Percentiles rank a stretch among this genome's conserved stretches.
Conservation (phyloP, 805 yeast species). For the Hanseniaspora nectarophila region DNA sequence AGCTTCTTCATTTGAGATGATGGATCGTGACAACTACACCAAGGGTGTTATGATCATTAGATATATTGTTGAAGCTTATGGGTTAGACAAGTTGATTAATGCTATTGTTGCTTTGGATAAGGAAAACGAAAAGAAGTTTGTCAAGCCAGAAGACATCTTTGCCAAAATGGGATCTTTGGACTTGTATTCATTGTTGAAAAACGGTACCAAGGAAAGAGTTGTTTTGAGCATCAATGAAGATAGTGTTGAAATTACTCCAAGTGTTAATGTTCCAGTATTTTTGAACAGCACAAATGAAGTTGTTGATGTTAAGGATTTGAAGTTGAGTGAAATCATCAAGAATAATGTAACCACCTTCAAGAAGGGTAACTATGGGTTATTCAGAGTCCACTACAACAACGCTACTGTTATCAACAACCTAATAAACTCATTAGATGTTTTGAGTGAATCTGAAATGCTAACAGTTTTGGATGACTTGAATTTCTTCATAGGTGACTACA, state of each 20-base stretch:
- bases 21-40: slow-evolving; percentile 19
- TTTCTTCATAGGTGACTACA: slow-evolving; percentile 23
- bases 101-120: slow-evolving; percentile 19
- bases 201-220: slow-evolving; percentile 3
- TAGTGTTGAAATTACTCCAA: slow-evolving; percentile 46
- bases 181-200: not conserved
- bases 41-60: slow-evolving; percentile 27
- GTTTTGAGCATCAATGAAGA: slow-evolving; percentile 16
- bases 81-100: slow-evolving; percentile 19
- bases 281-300: not conserved
- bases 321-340: slow-evolving; percentile 15
- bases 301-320: slow-evolving; percentile 8
- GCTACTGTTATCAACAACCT: slow-evolving; percentile 20
- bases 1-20: slow-evolving; percentile 12
- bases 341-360: slow-evolving; percentile 16
- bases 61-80: slow-evolving; percentile 22
- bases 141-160: slow-evolving; percentile 28
- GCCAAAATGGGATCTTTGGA: slow-evolving; percentile 18
- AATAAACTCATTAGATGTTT: slow-evolving; percentile 8
- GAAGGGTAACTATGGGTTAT: slow-evolving; percentile 31
- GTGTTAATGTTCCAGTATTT: slow-evolving; percentile 38
- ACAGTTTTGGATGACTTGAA: slow-evolving; percentile 29
- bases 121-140: slow-evolving; percentile 17
- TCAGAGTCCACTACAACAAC: slow-evolving; percentile 37
- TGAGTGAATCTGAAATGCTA: slow-evolving; percentile 24